Percentiles rank a stretch among this genome's conserved stretches.
These are phyloP conservation scores for Diospyros kaki DNA, from an alignment of 148 eudicot genomes.

Conservation along the genomic window DNA sequence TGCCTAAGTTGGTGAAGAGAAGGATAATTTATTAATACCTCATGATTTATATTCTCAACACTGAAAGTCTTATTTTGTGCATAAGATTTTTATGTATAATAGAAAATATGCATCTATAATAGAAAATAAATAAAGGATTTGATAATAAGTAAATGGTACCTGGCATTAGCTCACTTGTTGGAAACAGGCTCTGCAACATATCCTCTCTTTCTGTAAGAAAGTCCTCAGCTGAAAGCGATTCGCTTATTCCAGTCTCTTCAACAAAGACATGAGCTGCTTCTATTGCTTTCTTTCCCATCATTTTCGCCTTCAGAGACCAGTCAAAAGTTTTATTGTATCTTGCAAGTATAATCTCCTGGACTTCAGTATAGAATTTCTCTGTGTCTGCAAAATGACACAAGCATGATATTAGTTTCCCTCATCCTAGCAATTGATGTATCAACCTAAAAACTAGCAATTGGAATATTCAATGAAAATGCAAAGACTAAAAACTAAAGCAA, in stretches of 20 bases:
- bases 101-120: not conserved
- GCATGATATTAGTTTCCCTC: not conserved
- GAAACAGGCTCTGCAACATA: constrained; percentile 70
- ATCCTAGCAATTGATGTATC: not conserved
- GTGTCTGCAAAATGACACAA: constrained; percentile 54
- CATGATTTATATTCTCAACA: no score
- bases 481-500: not conserved
- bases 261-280: constrained; percentile 94
- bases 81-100: not conserved
- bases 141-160: constrained; percentile 34
- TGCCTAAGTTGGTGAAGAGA: no score
- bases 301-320: constrained; percentile 94
- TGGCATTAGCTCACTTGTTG: constrained; percentile 91
- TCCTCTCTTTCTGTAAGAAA: constrained; percentile 86
- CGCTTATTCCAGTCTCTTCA: constrained; percentile 82
- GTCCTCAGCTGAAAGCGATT: constrained; percentile 79
- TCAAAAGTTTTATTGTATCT: constrained; percentile 92
- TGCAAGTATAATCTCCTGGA: constrained; percentile 76
- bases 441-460: not conserved
- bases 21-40: no score
- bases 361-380: constrained; percentile 87
- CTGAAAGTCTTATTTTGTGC: not conserved
- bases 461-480: not conserved
- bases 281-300: constrained; percentile 97
- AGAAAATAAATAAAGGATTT: not conserved